These are phyloP conservation scores for Talaromyces sp. DNA, from an alignment of 2,329 filamentous ascomycete genomes.

Conservation along the genomic window DNA sequence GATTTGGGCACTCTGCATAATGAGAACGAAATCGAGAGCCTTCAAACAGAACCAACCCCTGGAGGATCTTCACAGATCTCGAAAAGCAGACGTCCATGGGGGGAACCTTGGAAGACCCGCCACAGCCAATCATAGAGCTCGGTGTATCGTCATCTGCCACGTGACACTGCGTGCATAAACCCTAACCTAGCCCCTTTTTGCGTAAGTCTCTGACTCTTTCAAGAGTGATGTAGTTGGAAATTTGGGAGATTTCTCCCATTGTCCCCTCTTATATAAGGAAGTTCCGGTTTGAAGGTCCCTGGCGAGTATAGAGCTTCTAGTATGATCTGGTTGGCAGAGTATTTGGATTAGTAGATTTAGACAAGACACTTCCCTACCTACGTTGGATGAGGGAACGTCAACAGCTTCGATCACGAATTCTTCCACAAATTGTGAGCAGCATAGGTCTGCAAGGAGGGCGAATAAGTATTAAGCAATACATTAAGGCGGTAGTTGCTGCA, in stretches of 20 bases:
- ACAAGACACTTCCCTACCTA: background rate
- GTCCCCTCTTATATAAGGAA: background rate
- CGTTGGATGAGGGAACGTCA: background rate
- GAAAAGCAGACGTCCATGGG: background rate
- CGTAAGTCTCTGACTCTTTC: too few relatives aligned
- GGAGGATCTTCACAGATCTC: background rate
- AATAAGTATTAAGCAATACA: background rate
- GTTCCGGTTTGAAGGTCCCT: background rate
- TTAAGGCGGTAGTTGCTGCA: background rate
- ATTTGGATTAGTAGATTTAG: background rate
- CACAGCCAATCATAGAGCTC: conserved; percentile 1
- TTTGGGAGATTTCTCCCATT: too few relatives aligned
- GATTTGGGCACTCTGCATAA: background rate
- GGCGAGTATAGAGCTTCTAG: background rate
- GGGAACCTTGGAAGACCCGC: background rate
- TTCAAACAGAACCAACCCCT: background rate
- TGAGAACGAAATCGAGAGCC: background rate
- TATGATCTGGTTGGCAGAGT: background rate
- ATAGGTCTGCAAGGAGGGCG: background rate
- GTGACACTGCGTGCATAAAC: background rate
- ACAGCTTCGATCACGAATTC: background rate
- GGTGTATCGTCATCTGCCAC: background rate
- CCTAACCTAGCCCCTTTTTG: background rate
- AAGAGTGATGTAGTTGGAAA: too few relatives aligned
- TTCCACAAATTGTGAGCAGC: background rate